These are phyloP conservation scores for Phytopythium sindhum DNA, from an alignment of 352 stramenopile species.

Conservation along the genomic window DNA sequence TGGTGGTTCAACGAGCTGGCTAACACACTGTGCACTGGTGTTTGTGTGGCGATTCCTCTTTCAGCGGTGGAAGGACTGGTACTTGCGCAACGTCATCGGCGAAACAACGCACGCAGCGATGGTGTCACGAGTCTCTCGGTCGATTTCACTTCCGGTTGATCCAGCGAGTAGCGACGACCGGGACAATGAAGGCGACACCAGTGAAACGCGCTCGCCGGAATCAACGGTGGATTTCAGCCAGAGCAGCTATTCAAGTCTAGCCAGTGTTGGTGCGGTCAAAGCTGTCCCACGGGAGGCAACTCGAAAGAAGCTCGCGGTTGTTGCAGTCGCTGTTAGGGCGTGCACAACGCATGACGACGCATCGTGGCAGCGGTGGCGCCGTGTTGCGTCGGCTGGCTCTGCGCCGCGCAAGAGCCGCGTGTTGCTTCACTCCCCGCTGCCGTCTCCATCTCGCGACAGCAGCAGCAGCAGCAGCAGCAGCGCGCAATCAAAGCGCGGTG, in stretches of 20 bases:
- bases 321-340: background rate
- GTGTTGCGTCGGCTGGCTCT: conserved; percentile 6
- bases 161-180: background rate
- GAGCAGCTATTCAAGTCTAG: background rate
- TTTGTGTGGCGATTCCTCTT: background rate
- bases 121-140: conserved; percentile 27
- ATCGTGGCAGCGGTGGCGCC: conserved; percentile 33
- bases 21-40: background rate
- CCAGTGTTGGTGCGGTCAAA: background rate
- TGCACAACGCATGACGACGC: background rate
- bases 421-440: background rate
- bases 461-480: background rate
- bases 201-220: background rate
- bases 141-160: background rate
- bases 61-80: conserved; percentile 52
- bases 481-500: background rate
- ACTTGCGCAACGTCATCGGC: conserved; percentile 39
- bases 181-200: background rate
- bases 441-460: background rate
- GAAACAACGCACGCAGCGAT: conserved; percentile 68
- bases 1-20: background rate
- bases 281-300: background rate
- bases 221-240: background rate
- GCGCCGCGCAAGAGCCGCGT: background rate
- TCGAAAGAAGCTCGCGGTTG: background rate